Evolutionary conservation across 148 eudicot genomes (phyloP).

Genomic region (Drosera capensis): DNA sequence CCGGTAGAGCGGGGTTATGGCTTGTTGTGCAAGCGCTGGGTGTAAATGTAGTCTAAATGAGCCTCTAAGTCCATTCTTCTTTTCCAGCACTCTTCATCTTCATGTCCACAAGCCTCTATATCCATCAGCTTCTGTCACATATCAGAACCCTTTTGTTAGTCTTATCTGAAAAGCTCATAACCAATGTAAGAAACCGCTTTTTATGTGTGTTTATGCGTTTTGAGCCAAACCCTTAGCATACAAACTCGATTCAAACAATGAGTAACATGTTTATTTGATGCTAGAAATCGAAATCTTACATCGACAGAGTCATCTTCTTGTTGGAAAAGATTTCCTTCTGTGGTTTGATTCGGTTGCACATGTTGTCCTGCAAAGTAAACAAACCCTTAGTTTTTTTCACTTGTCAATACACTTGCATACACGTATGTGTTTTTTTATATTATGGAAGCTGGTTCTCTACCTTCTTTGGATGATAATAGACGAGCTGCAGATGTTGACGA

Average conservation of each 20-base stretch:
- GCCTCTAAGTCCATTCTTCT: slow-evolving; percentile 34
- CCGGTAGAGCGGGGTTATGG: too few species aligned
- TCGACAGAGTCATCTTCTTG: neutral
- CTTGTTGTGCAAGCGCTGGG: slow-evolving; percentile 28
- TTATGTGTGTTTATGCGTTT: too few species aligned
- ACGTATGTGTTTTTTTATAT: too few species aligned
- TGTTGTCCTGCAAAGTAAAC: neutral
- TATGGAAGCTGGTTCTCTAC: slow-evolving; percentile 1
- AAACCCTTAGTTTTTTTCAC: too few species aligned
- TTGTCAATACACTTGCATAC: too few species aligned
- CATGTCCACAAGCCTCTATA: slow-evolving; percentile 18
- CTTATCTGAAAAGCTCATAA: too few species aligned
- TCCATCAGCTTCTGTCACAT: slow-evolving; percentile 26
- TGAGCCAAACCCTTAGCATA: too few species aligned
- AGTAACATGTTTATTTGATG: neutral
- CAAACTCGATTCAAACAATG: neutral
- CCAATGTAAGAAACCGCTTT: too few species aligned
- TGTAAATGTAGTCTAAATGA: slow-evolving; percentile 45
- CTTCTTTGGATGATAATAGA: slow-evolving; percentile 4
- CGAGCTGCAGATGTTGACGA: slow-evolving; percentile 7
- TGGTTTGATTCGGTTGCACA: neutral
- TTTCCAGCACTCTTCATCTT: slow-evolving; percentile 30
- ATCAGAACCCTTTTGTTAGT: too few species aligned
- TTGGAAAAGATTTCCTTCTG: neutral
- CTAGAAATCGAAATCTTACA: neutral